Evolutionary conservation across 495 filamentous ascomycete genomes (phyloP), one percentile per base, ranked within the genome.

Genomic region (Aspergillus hancockii): DNA sequence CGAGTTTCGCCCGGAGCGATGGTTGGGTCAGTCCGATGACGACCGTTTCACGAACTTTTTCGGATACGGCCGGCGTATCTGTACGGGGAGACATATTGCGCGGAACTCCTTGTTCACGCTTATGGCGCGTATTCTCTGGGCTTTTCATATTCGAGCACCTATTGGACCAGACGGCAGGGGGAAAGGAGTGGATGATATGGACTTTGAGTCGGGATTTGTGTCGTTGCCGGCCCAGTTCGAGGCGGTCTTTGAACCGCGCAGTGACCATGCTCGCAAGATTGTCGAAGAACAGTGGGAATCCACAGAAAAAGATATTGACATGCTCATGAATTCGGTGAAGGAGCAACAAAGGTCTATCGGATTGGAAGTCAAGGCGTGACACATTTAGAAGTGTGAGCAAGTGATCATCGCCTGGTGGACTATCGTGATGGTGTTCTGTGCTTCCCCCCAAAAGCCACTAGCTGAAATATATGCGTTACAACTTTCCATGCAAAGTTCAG

Each of bases 61-160:
- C 30, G 64, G 64, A 0, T 67, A 56, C 40, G 64, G 67, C 0
- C 54, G 67, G 1, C 49, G 64, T 9, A 47, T 67, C n/a, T 70
- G 64, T 36, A 59, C 77, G 7, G 82, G 83, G 1, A 76, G 79
- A 22, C 74, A 83, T 58, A 70, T 85, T 23, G 83, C 82, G 0
- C 72, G 81, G 60, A 76, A 80, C 32, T 78, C 70, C 3, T 66
- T 85, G 22, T 80, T 78, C 61, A 55, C 81, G 0, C 70, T 70
- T 31, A 70, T 79, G n/a, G n/a, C n/a, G 19, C 71, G 79, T 19
- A 70, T 85, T 41, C 58, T 85, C 4, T 86, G 83, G 83, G 79
- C 71, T 0, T 85, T 83, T 57, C 67, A 83, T 41, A 68, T 84
- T 8, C 71, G 58, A 34, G 73, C 75, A 52, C 71, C 65, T 22